Evolutionary conservation across 2,329 filamentous ascomycete genomes (phyloP).

Genomic region (Diaporthe nobilis): DNA sequence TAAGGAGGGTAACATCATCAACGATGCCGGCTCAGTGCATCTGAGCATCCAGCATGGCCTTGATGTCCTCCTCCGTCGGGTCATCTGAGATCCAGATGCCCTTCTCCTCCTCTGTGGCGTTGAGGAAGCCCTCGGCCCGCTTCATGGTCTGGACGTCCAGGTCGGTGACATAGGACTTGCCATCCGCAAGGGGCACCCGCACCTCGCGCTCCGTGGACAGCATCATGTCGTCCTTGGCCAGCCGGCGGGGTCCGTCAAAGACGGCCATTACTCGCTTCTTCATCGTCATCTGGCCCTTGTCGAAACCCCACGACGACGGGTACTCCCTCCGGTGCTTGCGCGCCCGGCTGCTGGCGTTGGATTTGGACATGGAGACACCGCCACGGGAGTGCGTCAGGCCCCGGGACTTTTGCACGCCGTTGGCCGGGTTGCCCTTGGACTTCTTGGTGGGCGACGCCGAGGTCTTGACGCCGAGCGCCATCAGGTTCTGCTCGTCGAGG

Average conservation of each 20-base stretch:
- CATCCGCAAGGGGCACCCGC: slow-evolving; percentile 82
- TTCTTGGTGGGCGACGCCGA: slow-evolving; percentile 66
- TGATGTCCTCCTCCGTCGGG: slow-evolving; percentile 72
- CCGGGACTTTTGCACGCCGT: slow-evolving; percentile 75
- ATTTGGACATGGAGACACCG: slow-evolving; percentile 68
- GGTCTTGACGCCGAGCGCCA: slow-evolving; percentile 56
- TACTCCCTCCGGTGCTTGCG: slow-evolving; percentile 96
- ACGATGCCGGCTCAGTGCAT: slow-evolving; percentile 21
- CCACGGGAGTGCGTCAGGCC: slow-evolving; percentile 85
- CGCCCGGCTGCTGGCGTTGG: slow-evolving; percentile 68
- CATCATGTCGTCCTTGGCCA: slow-evolving; percentile 99
- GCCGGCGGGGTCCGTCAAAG: slow-evolving; percentile 87
- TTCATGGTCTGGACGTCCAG: slow-evolving; percentile 92
- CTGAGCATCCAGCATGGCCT: slow-evolving; percentile 67
- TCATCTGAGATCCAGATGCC: slow-evolving; percentile 86
- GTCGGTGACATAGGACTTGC: slow-evolving; percentile 89
- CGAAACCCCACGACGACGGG: slow-evolving; percentile 92
- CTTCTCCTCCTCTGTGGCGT: slow-evolving; percentile 87
- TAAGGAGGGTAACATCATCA: background rate
- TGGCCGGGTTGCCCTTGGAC: slow-evolving; percentile 69
- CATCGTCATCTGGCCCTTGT: slow-evolving; percentile 95
- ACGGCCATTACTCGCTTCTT: slow-evolving; percentile 97
- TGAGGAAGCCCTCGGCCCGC: slow-evolving; percentile 86
- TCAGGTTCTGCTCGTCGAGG: slow-evolving; percentile 67
- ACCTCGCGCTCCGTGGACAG: slow-evolving; percentile 95